These are phyloP conservation scores for Neurospora intermedia DNA, from an alignment of 495 filamentous ascomycete genomes.

Conservation along the genomic window DNA sequence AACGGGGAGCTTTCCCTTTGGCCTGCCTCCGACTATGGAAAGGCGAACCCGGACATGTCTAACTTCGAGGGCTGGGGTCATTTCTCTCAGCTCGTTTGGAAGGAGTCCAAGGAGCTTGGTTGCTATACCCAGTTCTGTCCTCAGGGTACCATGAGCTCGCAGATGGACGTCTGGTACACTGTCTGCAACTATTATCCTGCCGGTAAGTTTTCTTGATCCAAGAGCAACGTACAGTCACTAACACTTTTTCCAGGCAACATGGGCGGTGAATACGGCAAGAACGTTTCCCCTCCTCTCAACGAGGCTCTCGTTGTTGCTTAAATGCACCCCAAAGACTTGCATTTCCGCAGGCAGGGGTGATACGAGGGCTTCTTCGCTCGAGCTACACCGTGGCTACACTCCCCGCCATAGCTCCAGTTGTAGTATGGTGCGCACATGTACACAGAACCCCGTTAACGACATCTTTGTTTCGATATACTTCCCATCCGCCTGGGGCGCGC, in stretches of 20 bases:
- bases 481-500: not conserved
- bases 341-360: not conserved
- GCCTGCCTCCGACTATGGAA: constrained; percentile 27
- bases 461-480: not conserved
- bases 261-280: constrained; percentile 49
- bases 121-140: constrained; percentile 53
- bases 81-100: constrained; percentile 88
- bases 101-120: constrained; percentile 55
- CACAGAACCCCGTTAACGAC: constrained; percentile 4
- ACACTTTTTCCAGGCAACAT: constrained; percentile 49
- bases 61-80: constrained; percentile 70
- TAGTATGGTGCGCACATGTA: constrained; percentile 21
- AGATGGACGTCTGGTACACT: constrained; percentile 44
- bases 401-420: constrained; percentile 20
- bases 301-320: constrained; percentile 17
- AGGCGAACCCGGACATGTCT: constrained; percentile 40
- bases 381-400: not conserved
- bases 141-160: constrained; percentile 32
- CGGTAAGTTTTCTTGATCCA: constrained; percentile 35
- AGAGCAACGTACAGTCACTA: constrained; percentile 8
- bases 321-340: not conserved
- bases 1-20: constrained; percentile 55
- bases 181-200: constrained; percentile 83
- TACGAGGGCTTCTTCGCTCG: not conserved
- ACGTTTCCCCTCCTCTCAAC: constrained; percentile 47